phyloP scores from a whole-genome alignment of 768 basidiomycete genomes.

The Kwoniella sp. region DNA sequence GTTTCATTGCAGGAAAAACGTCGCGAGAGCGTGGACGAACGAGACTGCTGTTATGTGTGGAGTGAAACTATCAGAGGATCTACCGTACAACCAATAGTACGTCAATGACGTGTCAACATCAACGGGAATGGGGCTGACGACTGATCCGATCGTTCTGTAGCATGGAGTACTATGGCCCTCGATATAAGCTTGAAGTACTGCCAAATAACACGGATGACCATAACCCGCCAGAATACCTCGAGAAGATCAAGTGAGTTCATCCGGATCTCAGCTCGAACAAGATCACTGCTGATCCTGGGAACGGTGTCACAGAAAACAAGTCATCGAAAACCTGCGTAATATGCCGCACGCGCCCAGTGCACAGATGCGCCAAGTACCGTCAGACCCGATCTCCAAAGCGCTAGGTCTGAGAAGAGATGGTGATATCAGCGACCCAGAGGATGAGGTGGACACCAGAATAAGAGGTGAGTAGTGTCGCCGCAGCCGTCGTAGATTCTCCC shows the following conservation, averaged over 20 bases:
- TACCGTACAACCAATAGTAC: conserved; percentile 57
- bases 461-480: conserved; percentile 44
- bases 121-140: too few species aligned
- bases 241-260: conserved; percentile 69
- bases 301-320: conserved; percentile 58
- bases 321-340: conserved; percentile 64
- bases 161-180: conserved; percentile 96
- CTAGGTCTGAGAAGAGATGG: conserved; percentile 59
- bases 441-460: conserved; percentile 57
- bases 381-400: conserved; percentile 57
- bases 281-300: conserved; percentile 15
- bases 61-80: conserved; percentile 63
- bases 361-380: conserved; percentile 78
- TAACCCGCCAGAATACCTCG: conserved; percentile 78
- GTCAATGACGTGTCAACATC: conserved; percentile 11
- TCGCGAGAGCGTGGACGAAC: conserved; percentile 91
- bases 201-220: conserved; percentile 93
- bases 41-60: conserved; percentile 96
- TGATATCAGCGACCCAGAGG: conserved; percentile 49
- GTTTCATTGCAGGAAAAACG: conserved; percentile 67
- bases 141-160: conserved; percentile 60
- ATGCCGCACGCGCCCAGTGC: conserved; percentile 79
- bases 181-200: conserved; percentile 87
- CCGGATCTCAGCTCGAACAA: too few species aligned
- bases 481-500: background rate